Evolutionary conservation across 345 rosid genomes (phyloP).

Genomic region (Excoecaria agallocha): DNA sequence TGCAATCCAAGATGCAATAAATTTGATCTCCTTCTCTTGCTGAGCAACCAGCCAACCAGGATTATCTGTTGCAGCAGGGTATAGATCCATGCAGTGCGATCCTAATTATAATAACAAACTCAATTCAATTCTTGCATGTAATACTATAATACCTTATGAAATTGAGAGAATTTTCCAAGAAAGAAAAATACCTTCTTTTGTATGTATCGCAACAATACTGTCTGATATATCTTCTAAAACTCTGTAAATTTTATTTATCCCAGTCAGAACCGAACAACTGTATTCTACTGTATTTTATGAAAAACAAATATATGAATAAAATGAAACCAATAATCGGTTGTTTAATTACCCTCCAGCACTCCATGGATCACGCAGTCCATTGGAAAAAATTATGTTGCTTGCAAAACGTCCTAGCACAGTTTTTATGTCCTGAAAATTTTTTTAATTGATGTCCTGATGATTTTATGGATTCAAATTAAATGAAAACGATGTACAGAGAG

Average conservation of each 20-base stretch:
- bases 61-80: slow-evolving; percentile 14
- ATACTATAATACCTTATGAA: not conserved
- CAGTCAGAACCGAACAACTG: too few relatives aligned
- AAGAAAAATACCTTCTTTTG: slow-evolving; percentile 21
- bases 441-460: slow-evolving; percentile 36
- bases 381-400: slow-evolving; percentile 54
- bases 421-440: slow-evolving; percentile 35
- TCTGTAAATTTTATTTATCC: slow-evolving; percentile 21
- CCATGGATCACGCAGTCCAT: slow-evolving; percentile 48
- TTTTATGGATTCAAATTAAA: not conserved
- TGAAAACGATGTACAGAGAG: not conserved
- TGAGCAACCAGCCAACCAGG: slow-evolving; percentile 45
- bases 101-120: slow-evolving; percentile 21
- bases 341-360: slow-evolving; percentile 44
- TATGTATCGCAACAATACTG: slow-evolving; percentile 36
- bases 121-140: not conserved
- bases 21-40: slow-evolving; percentile 30
- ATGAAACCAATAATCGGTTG: not conserved
- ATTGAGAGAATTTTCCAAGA: not conserved
- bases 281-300: too few relatives aligned
- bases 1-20: slow-evolving; percentile 40
- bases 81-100: slow-evolving; percentile 43
- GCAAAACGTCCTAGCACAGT: slow-evolving; percentile 38
- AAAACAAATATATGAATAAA: not conserved
- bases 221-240: slow-evolving; percentile 43